Evolutionary conservation across 2,329 filamentous ascomycete genomes (phyloP).

Genomic region (Exutisphaerella laricina): DNA sequence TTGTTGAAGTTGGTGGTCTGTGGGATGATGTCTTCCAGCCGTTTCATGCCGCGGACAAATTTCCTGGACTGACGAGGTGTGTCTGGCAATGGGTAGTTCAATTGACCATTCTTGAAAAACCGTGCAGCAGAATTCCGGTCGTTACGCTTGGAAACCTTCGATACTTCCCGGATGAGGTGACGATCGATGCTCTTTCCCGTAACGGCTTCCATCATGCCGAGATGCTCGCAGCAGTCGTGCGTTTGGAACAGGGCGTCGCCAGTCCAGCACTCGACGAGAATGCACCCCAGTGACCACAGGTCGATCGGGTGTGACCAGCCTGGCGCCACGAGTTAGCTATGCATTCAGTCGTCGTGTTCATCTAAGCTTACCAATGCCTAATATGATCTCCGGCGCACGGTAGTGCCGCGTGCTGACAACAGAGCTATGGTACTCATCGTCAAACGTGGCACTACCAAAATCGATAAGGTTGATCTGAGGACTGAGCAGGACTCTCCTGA

Average conservation of each 20-base stretch:
- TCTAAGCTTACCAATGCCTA: slow-evolving; percentile 53
- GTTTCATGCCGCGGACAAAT: slow-evolving; percentile 65
- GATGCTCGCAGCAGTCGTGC: slow-evolving; percentile 62
- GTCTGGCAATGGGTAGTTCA: slow-evolving; percentile 59
- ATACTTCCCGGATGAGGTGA: slow-evolving; percentile 31
- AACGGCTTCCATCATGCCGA: slow-evolving; percentile 61
- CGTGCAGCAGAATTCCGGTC: slow-evolving; percentile 27
- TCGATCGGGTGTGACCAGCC: slow-evolving; percentile 64
- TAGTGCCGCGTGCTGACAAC: slow-evolving; percentile 64
- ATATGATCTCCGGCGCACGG: slow-evolving; percentile 61
- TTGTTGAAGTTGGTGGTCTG: slow-evolving; percentile 53
- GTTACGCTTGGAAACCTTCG: slow-evolving; percentile 24
- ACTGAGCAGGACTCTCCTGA: slow-evolving; percentile 58
- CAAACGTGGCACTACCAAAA: slow-evolving; percentile 62
- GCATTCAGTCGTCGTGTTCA: too few species aligned
- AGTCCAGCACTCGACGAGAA: slow-evolving; percentile 63
- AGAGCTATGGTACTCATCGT: slow-evolving; percentile 63
- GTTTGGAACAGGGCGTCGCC: slow-evolving; percentile 64
- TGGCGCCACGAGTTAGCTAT: slow-evolving; percentile 6
- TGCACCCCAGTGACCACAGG: slow-evolving; percentile 65
- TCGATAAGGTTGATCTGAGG: slow-evolving; percentile 63
- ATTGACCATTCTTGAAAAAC: slow-evolving; percentile 41
- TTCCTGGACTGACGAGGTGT: slow-evolving; percentile 59
- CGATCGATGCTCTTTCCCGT: slow-evolving; percentile 31
- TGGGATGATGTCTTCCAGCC: slow-evolving; percentile 56